These are phyloP conservation scores for Xylariaceae sp. DNA, from an alignment of 2,329 filamentous ascomycete species.

Conservation along the genomic window DNA sequence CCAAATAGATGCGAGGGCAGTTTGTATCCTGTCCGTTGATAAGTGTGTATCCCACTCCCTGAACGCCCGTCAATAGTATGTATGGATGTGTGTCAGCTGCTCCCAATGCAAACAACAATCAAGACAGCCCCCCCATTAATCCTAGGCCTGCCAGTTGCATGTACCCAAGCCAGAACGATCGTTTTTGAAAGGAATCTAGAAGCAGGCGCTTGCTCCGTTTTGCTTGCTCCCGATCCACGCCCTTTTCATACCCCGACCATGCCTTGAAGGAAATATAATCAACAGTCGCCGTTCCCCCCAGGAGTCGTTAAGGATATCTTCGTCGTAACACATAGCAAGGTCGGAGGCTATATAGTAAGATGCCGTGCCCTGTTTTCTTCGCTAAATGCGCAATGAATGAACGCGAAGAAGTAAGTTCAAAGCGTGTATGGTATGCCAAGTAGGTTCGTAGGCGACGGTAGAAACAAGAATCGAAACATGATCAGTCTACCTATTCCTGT, in stretches of 20 bases:
- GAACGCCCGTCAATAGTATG: too few species aligned
- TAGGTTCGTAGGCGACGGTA: constrained; percentile 1
- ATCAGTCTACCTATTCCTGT: constrained; percentile 20
- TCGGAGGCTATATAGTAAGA: constrained; percentile 17
- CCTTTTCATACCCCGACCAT: too few species aligned
- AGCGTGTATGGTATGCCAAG: constrained; percentile 10
- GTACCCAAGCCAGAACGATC: background rate
- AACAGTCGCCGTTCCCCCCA: constrained; percentile 9
- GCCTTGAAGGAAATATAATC: constrained; percentile 8
- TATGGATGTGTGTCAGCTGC: too few species aligned
- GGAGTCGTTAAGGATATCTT: constrained; percentile 16
- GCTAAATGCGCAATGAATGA: constrained; percentile 1
- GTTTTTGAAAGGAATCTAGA: background rate
- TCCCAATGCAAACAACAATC: too few species aligned
- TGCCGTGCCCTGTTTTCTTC: constrained; percentile 1
- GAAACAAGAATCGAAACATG: background rate
- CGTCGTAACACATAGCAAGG: constrained; percentile 21
- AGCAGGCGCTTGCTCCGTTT: background rate
- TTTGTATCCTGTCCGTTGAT: too few species aligned
- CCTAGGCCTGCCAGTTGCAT: too few species aligned
- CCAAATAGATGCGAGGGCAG: too few species aligned
- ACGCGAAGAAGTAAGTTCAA: constrained; percentile 3
- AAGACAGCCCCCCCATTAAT: too few species aligned
- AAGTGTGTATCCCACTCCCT: too few species aligned
- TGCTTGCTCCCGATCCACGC: background rate